phyloP scores from a whole-genome alignment of 2,329 filamentous ascomycete genomes.

The Neocatenulostroma microsporum region DNA sequence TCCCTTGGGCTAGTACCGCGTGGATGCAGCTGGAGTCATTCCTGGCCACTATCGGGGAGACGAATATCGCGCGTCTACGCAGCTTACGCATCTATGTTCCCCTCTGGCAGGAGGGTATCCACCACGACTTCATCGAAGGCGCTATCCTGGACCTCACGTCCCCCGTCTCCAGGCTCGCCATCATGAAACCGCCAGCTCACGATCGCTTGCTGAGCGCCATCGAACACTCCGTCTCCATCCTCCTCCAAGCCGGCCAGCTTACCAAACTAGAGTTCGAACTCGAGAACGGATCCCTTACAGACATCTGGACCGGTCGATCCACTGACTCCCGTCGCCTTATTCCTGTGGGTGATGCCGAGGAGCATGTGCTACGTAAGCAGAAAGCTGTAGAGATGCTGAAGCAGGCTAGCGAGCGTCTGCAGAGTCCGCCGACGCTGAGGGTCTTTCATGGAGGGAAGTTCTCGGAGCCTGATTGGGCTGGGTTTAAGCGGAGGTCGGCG shows the following conservation, averaged over 20 bases:
- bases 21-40: conserved; percentile 19
- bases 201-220: conserved; percentile 16
- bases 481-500: conserved; percentile 9
- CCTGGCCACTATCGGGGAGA: conserved; percentile 13
- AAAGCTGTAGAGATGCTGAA: conserved; percentile 12
- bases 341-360: conserved; percentile 6
- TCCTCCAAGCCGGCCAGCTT: conserved; percentile 8
- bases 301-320: conserved; percentile 13
- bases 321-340: too few species aligned
- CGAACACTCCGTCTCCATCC: conserved; percentile 8
- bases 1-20: conserved; percentile 12
- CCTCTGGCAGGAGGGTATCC: conserved; percentile 12
- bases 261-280: conserved; percentile 9
- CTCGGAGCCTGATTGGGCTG: conserved; percentile 8
- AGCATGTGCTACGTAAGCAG: conserved; percentile 11
- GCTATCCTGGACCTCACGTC: conserved; percentile 17
- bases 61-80: conserved; percentile 9
- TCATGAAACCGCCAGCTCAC: conserved; percentile 11
- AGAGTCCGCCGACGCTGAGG: conserved; percentile 3
- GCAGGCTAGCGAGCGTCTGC: conserved; percentile 7
- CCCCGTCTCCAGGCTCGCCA: conserved; percentile 13
- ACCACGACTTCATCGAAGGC: conserved; percentile 15
- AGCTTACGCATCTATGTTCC: conserved; percentile 13
- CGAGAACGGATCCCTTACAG: conserved; percentile 11
- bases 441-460: conserved; percentile 8